Evolutionary conservation across 805 yeast species (phyloP).

Genomic region (Metschnikowia gruessii): DNA sequence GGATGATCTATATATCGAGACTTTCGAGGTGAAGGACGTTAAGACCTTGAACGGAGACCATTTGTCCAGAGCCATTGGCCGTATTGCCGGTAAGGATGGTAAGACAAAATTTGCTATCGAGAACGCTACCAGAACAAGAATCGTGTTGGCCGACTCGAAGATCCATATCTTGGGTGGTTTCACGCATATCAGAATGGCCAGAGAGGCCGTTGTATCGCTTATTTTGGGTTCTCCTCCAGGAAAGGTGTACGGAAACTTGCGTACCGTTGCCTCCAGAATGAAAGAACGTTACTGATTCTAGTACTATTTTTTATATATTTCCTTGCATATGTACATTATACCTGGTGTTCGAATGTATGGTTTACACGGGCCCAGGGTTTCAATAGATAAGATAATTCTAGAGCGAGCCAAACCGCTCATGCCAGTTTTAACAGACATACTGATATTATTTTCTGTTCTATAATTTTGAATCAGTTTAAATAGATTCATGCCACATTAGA

Average conservation of each 20-base stretch:
- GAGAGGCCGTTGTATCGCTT: constrained; percentile 91
- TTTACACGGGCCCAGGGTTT: background rate
- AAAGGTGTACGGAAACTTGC: constrained; percentile 93
- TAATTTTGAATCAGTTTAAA: too few species aligned
- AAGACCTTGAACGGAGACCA: constrained; percentile 95
- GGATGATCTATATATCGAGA: constrained; percentile 94
- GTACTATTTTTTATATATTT: background rate
- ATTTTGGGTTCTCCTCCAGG: constrained; percentile 99
- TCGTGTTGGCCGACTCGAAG: constrained; percentile 94
- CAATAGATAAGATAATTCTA: background rate
- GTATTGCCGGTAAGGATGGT: constrained; percentile 99
- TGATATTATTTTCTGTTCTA: too few species aligned
- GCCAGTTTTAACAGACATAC: too few species aligned
- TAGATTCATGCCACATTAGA: too few species aligned
- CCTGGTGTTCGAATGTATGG: background rate
- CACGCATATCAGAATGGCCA: constrained; percentile 96
- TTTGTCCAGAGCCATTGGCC: constrained; percentile 96
- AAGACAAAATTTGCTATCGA: constrained; percentile 98
- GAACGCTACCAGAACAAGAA: constrained; percentile 97
- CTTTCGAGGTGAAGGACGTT: constrained; percentile 95
- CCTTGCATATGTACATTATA: constrained; percentile 14
- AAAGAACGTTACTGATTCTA: constrained; percentile 77
- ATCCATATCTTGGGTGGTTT: constrained; percentile 97
- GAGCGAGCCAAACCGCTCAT: too few species aligned
- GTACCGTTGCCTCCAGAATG: constrained; percentile 95